These are phyloP conservation scores for Picea sitchensis DNA, from an alignment of 75 land plant genomes.

Conservation along the genomic window DNA sequence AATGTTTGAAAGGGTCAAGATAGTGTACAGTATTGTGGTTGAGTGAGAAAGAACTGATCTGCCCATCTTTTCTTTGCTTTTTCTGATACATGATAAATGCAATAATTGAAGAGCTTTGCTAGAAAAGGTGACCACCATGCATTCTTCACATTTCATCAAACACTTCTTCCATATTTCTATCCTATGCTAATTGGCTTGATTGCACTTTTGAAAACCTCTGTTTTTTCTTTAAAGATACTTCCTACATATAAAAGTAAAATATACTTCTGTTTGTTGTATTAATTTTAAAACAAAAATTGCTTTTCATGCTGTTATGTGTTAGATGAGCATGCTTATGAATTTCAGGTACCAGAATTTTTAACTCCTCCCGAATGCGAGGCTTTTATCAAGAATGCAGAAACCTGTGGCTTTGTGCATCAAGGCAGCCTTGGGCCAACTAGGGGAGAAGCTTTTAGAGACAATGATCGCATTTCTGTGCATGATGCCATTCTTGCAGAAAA, in stretches of 20 bases:
- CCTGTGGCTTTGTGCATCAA: conserved; percentile 73
- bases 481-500: conserved; percentile 62
- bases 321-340: conserved; percentile 3
- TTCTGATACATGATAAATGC: not conserved
- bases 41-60: not conserved
- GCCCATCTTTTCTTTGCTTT: not conserved
- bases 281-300: not conserved
- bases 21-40: not conserved
- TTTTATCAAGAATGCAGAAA: conserved; percentile 67
- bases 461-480: conserved; percentile 71
- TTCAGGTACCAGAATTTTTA: conserved; percentile 58
- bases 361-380: conserved; percentile 64
- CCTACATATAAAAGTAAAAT: too few relatives aligned
- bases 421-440: conserved; percentile 86
- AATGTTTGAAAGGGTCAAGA: not conserved
- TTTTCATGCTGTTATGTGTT: not conserved
- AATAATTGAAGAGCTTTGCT: not conserved
- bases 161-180: not conserved
- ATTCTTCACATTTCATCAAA: conserved; percentile 2
- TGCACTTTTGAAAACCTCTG: not conserved
- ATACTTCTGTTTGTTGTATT: not conserved
- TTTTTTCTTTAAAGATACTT: too few relatives aligned
- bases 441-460: conserved; percentile 94
- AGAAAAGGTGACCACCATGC: not conserved
- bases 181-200: not conserved